Base-by-base conservation (phyloP, 257 asterid species). In the Rauvolfia tetraphylla region DNA sequence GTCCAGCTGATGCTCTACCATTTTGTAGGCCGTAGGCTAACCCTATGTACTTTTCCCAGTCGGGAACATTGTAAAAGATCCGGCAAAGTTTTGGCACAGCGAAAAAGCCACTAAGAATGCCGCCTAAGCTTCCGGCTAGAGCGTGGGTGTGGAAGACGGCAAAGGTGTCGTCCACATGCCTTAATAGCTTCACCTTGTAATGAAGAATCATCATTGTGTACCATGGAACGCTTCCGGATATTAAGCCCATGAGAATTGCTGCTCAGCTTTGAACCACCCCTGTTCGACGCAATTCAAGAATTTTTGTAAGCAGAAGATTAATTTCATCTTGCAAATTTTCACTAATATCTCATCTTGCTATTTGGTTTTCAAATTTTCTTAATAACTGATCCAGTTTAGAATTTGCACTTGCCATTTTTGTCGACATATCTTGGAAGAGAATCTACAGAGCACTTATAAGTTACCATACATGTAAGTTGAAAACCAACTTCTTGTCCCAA, bases 61-160 rank as follows among this genome's bases (percentile, higher is more conserved):
- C 88, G 1, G 90, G 59, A 31, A 78, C 79, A 18, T 71, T 76
- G 83, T 73, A 86, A 78, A 88, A 85, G 23, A 86, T 81, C 7
- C 82, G 29, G 74, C 88, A 36, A 33, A 89, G 83, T 27, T 84
- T 84, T 2, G 89, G 91, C 53, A 75, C 81, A 0, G 90, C 89
- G 8, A 84, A 80, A 14, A 84, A 27, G 2, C 93, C 91, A 33
- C 88, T 79, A 72, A 82, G 83, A 46, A 83, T 49, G 44, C 88
- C 90, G 9, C 93, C 91, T 7, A 84, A 73, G 61, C 78, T 71
- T 15, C 89, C 91, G 29, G 91, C 85, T 0, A 87, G 51, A 34
- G 93, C 91, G 34, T 89, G 89, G 53, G 90, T 85, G 76, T 89
- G 93, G 81, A 89, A 53, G 82, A 87, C 79, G 38, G 88, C 84